Evolutionary conservation across 495 filamentous ascomycete genomes (phyloP).

Genomic region (Hypoxylon intermedium): DNA sequence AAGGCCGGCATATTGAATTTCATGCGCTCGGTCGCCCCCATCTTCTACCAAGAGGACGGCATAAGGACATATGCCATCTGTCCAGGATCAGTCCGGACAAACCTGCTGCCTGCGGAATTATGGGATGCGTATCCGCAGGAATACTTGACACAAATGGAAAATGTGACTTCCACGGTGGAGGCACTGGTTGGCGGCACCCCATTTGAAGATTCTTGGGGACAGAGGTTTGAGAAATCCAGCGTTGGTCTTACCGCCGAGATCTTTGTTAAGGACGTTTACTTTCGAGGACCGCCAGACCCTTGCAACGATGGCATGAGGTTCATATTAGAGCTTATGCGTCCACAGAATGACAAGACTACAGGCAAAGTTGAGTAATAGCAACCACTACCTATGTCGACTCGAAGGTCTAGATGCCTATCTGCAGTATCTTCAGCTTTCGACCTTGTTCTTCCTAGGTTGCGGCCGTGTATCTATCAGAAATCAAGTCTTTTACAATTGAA

Average conservation of each 20-base stretch:
- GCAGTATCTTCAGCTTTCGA: too few relatives aligned
- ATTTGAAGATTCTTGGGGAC: conserved; percentile 23
- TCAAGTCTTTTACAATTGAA: neutral
- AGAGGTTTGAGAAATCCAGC: conserved; percentile 18
- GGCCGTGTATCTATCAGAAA: neutral
- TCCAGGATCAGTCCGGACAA: conserved; percentile 35
- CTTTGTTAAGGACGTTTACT: conserved; percentile 34
- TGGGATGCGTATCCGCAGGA: conserved; percentile 40
- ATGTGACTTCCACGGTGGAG: conserved; percentile 24
- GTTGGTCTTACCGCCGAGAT: conserved; percentile 29
- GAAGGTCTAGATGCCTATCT: neutral
- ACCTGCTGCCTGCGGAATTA: conserved; percentile 24
- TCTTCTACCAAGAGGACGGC: conserved; percentile 33
- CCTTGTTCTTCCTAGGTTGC: too few relatives aligned
- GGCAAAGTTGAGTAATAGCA: neutral
- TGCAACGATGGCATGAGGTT: conserved; percentile 30
- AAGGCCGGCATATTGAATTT: conserved; percentile 53
- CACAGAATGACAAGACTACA: conserved; percentile 8
- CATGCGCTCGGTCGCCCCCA: conserved; percentile 46
- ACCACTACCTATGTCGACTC: neutral
- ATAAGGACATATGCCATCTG: conserved; percentile 39
- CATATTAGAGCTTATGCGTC: conserved; percentile 20
- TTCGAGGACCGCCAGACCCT: conserved; percentile 18
- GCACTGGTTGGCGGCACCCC: conserved; percentile 12
- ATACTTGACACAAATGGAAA: conserved; percentile 29